These are phyloP conservation scores for Actinomortierella wolfii DNA, from an alignment of 371 early-diverging fungal genomes.

Conservation along the genomic window DNA sequence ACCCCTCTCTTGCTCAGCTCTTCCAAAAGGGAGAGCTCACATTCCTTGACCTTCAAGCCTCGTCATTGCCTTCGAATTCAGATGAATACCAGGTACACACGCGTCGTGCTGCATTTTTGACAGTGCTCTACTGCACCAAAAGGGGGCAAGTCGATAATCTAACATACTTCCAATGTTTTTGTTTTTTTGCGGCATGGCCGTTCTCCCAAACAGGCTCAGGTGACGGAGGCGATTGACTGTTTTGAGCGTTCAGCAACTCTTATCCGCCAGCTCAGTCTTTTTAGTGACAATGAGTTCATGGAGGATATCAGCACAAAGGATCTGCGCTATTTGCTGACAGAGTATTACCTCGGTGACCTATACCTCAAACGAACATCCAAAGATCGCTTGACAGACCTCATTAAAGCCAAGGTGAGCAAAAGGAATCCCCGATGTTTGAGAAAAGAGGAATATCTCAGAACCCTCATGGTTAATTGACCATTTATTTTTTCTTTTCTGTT, in stretches of 20 bases:
- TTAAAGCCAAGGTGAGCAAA: constrained; percentile 52
- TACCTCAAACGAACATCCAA: constrained; percentile 55
- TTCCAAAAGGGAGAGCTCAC: constrained; percentile 34
- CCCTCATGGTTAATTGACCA: neutral
- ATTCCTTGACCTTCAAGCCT: constrained; percentile 31
- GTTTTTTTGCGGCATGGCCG: neutral
- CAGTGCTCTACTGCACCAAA: no score
- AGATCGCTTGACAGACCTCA: constrained; percentile 54
- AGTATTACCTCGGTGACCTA: constrained; percentile 80
- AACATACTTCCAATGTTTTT: neutral
- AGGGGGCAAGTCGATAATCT: neutral
- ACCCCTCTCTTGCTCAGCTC: constrained; percentile 26
- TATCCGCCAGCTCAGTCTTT: constrained; percentile 69
- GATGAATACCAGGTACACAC: constrained; percentile 38
- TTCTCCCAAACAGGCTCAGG: constrained; percentile 50
- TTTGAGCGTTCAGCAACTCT: constrained; percentile 56
- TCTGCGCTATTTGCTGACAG: constrained; percentile 71
- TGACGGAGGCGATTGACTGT: constrained; percentile 49
- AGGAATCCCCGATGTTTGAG: no score
- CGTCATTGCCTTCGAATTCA: constrained; percentile 31
- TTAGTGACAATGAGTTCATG: constrained; percentile 85
- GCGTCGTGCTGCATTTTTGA: neutral
- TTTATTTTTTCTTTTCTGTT: neutral
- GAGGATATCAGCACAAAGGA: constrained; percentile 88
- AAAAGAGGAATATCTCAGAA: constrained; percentile 5